These are phyloP conservation scores for Aspergillus ellipticus DNA, from an alignment of 495 filamentous ascomycete species.

Conservation along the genomic window DNA sequence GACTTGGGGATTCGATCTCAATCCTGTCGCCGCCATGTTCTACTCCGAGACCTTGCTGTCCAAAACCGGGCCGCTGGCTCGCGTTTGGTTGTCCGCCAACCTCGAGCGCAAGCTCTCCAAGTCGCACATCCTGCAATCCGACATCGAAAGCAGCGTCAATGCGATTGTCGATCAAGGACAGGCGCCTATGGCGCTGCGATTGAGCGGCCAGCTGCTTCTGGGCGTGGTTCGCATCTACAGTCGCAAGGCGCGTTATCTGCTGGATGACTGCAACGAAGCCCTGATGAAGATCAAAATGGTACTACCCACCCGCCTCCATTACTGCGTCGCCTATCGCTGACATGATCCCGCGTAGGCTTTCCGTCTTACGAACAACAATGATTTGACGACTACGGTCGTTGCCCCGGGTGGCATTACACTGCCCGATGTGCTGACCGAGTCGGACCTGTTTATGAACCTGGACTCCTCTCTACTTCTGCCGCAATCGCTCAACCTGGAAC, in stretches of 20 bases:
- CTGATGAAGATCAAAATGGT: slow-evolving; percentile 98
- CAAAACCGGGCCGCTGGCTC: slow-evolving; percentile 93
- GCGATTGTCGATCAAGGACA: slow-evolving; percentile 92
- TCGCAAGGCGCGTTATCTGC: slow-evolving; percentile 88
- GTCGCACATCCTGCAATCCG: slow-evolving; percentile 85
- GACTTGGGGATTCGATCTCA: slow-evolving; percentile 7
- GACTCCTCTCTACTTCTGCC: slow-evolving; percentile 72
- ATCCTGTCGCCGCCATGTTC: slow-evolving; percentile 66
- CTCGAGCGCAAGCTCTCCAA: slow-evolving; percentile 96
- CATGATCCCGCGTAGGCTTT: slow-evolving; percentile 55
- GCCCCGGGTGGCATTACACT: slow-evolving; percentile 69
- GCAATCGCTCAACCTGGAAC: slow-evolving; percentile 56
- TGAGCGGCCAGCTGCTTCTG: slow-evolving; percentile 89
- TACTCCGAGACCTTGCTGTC: slow-evolving; percentile 95
- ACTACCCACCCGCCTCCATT: slow-evolving; percentile 19
- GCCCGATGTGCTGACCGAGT: slow-evolving; percentile 83
- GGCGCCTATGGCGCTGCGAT: slow-evolving; percentile 88
- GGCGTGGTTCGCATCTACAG: slow-evolving; percentile 98
- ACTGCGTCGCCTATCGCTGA: slow-evolving; percentile 20
- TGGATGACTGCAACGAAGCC: slow-evolving; percentile 97
- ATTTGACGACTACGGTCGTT: slow-evolving; percentile 67
- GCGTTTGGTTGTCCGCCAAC: slow-evolving; percentile 97
- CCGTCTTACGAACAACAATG: slow-evolving; percentile 73
- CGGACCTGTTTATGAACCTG: slow-evolving; percentile 74
- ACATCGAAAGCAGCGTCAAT: slow-evolving; percentile 87